A percentile compares a stretch with the other conserved stretches of the same genome.
phyloP scores from a whole-genome alignment of 2,329 filamentous ascomycete genomes.

The Colletotrichum camelliae region DNA sequence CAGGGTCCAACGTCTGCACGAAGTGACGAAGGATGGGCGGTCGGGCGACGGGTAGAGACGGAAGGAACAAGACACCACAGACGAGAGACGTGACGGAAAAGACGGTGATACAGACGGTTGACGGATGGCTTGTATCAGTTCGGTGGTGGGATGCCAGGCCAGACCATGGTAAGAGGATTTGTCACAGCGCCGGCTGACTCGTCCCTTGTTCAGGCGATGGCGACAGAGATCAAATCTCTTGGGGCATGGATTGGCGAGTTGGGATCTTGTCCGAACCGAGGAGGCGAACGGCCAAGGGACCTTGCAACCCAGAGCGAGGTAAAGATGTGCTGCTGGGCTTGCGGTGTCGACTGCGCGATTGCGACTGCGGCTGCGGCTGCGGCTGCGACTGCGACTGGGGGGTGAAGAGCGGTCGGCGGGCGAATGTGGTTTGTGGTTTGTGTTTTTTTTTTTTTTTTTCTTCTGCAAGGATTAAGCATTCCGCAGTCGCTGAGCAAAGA shows the following conservation, averaged over 20 bases:
- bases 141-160: background rate
- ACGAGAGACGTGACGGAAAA: background rate
- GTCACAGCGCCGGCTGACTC: constrained; percentile 12
- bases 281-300: background rate
- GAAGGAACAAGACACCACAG: background rate
- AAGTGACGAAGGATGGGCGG: background rate
- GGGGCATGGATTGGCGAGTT: background rate
- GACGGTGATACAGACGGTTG: constrained; percentile 7
- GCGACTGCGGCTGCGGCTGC: background rate
- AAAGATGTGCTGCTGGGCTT: background rate
- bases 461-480: background rate
- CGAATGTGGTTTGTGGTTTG: background rate
- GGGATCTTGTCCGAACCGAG: background rate
- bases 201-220: constrained; percentile 1
- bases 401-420: background rate
- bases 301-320: background rate
- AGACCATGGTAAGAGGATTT: constrained; percentile 13
- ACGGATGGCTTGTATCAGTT: constrained; percentile 2
- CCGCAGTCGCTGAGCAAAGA: background rate
- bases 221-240: background rate
- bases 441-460: constrained; percentile 5
- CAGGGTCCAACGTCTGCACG: background rate
- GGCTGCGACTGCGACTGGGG: background rate
- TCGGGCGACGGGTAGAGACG: background rate
- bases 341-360: background rate